Conservation (phyloP, 352 stramenopile genomes). For the Globisporangium echinulatum region DNA sequence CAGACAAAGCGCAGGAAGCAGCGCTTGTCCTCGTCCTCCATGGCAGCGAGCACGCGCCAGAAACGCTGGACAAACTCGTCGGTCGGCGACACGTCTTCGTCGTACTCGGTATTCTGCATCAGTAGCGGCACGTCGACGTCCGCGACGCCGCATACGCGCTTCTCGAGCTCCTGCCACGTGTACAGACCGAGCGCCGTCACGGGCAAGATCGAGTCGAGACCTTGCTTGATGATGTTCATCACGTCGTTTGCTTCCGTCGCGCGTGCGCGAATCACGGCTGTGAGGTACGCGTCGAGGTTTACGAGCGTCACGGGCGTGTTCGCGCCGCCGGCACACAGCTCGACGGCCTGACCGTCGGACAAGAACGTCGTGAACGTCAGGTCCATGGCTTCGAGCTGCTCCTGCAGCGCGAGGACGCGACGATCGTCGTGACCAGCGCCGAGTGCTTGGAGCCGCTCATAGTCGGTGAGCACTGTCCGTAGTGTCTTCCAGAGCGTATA, state of each 20-base stretch:
- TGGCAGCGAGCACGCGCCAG: slow-evolving; percentile 59
- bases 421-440: background rate
- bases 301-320: slow-evolving; percentile 32
- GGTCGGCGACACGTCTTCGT: slow-evolving; percentile 55
- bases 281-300: slow-evolving; percentile 49
- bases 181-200: slow-evolving; percentile 49
- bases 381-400: slow-evolving; percentile 61
- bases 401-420: slow-evolving; percentile 17
- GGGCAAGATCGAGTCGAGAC: slow-evolving; percentile 68
- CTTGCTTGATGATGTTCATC: slow-evolving; percentile 69
- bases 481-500: slow-evolving; percentile 54
- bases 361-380: slow-evolving; percentile 70
- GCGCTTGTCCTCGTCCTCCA: slow-evolving; percentile 59
- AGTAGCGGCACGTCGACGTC: slow-evolving; percentile 71
- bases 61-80: slow-evolving; percentile 76
- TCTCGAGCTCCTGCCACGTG: slow-evolving; percentile 67
- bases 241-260: slow-evolving; percentile 37
- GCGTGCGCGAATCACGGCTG: slow-evolving; percentile 30
- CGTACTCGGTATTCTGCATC: slow-evolving; percentile 76
- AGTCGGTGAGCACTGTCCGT: slow-evolving; percentile 19
- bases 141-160: slow-evolving; percentile 58
- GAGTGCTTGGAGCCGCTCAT: slow-evolving; percentile 2
- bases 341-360: slow-evolving; percentile 47
- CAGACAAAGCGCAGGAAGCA: slow-evolving; percentile 82
- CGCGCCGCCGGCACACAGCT: slow-evolving; percentile 31